A percentile compares a stretch with the other conserved stretches of the same genome.
Conservation (phyloP, 495 filamentous ascomycete genomes). For the Talaromyces nanjingensis region DNA sequence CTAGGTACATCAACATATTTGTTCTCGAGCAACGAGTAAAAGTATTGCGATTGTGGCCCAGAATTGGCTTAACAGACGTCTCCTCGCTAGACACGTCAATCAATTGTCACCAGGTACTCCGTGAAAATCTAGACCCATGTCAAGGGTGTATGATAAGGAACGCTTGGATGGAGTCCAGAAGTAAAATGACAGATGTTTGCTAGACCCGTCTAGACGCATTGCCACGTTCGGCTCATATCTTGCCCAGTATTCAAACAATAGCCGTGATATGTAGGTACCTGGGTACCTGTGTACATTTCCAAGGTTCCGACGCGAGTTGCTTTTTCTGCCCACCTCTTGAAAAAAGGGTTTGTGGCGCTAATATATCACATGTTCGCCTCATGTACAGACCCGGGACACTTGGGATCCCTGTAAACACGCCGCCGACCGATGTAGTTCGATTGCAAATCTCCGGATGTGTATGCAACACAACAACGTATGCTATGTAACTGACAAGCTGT, state of each 20-base stretch:
- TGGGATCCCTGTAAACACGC: neutral
- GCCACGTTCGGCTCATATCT: neutral
- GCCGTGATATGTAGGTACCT: neutral
- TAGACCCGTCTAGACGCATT: neutral
- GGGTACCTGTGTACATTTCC: neutral
- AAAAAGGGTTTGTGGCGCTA: slow-evolving; percentile 3
- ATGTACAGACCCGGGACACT: neutral
- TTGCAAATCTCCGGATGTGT: slow-evolving; percentile 3
- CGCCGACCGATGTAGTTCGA: neutral
- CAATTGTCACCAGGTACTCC: neutral
- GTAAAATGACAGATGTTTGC: neutral
- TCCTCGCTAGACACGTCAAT: neutral
- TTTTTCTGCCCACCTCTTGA: neutral
- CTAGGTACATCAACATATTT: neutral
- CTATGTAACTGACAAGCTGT: neutral
- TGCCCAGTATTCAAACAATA: neutral
- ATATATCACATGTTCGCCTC: neutral
- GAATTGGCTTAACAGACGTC: neutral
- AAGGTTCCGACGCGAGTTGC: neutral
- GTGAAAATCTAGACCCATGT: neutral
- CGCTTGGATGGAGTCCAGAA: neutral
- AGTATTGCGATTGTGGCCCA: neutral
- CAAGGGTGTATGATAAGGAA: neutral
- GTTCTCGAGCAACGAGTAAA: neutral
- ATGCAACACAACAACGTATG: neutral